Base-by-base conservation (phyloP, 345 rosid genomes). In the Fremontodendron californicum region DNA sequence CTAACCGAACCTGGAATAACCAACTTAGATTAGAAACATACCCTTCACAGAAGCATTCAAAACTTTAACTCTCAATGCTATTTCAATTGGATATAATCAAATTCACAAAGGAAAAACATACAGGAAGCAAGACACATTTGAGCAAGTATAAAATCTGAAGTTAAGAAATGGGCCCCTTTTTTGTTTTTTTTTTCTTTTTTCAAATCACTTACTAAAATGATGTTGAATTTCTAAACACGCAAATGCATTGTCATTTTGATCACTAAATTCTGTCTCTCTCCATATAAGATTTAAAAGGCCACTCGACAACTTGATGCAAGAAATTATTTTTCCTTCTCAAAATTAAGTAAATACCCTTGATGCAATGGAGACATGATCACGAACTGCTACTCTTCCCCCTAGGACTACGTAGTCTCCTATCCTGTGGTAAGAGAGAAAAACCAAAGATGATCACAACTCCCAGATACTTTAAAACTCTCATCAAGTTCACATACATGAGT, bases 301-400 rank as follows among this genome's bases (percentile, higher is more conserved):
- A 2, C 37, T 60, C 18, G 4, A 27, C 35, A 25, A 58, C 9
- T 58, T 12, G 1, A 27, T 27, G n/a, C 65, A 60, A 60, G 5
- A 27, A 60, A 0, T 15, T 5, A 5, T 2, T 2, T 33, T 15
- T 31, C 1, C 11, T 31, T 37, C 19, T 70, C 58, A 45, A 74
- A 40, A 2, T 60, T 45, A 60, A 84, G 48, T 66, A 67, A 25
- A 62, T 85, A 94, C 94, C 98, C 88, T 90, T 57, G 92, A 90
- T 74, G 78, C 85, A 61, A 91, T 89, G 35, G 88, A 86, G 71
- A 89, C 90, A 72, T 91, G 98, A 77, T 91, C 92, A 31, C 88
- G 78, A 75, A 94, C 86, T 76, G 92, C 92, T 43, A 80, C 96
- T 63, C 91, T 88, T 73, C 94, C 96, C 46, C 91, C 96, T 7